These are phyloP conservation scores for Viola pubescens DNA, from an alignment of 441 rosid genomes.

Conservation along the genomic window DNA sequence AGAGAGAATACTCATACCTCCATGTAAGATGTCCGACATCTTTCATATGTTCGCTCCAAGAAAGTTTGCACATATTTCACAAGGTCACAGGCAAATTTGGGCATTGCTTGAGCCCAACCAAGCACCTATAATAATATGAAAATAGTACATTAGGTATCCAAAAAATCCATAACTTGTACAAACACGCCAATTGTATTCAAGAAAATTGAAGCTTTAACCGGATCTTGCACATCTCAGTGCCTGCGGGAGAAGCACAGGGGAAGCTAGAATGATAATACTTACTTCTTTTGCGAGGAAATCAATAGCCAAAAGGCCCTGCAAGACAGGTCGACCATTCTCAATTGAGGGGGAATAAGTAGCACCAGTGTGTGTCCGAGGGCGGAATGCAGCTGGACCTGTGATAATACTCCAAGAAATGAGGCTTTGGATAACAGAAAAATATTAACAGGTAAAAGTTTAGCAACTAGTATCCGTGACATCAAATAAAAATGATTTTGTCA, in stretches of 20 bases:
- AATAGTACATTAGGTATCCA: slow-evolving; percentile 17
- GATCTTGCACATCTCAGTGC: no score
- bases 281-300: slow-evolving; percentile 95
- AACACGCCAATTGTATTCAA: no score
- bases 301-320: slow-evolving; percentile 93
- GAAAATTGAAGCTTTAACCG: no score
- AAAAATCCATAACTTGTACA: slow-evolving; percentile 3
- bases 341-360: slow-evolving; percentile 53
- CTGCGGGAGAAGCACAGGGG: no score
- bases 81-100: slow-evolving; percentile 88
- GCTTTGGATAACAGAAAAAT: not conserved
- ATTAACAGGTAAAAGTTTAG: not conserved
- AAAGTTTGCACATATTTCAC: slow-evolving; percentile 91
- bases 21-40: slow-evolving; percentile 94
- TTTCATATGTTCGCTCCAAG: slow-evolving; percentile 96
- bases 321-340: slow-evolving; percentile 96
- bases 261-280: slow-evolving; percentile 24
- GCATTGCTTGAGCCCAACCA: slow-evolving; percentile 99
- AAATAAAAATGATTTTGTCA: no score
- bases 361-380: slow-evolving; percentile 71
- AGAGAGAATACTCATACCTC: slow-evolving; percentile 47
- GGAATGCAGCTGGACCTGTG: slow-evolving; percentile 97
- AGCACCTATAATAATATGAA: slow-evolving; percentile 50
- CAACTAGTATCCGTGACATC: not conserved
- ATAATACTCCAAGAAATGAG: slow-evolving; percentile 17